Evolutionary conservation across 768 basidiomycete species (phyloP), one percentile per base, ranked within the genome.

Genomic region (Pluteus cervinus): DNA sequence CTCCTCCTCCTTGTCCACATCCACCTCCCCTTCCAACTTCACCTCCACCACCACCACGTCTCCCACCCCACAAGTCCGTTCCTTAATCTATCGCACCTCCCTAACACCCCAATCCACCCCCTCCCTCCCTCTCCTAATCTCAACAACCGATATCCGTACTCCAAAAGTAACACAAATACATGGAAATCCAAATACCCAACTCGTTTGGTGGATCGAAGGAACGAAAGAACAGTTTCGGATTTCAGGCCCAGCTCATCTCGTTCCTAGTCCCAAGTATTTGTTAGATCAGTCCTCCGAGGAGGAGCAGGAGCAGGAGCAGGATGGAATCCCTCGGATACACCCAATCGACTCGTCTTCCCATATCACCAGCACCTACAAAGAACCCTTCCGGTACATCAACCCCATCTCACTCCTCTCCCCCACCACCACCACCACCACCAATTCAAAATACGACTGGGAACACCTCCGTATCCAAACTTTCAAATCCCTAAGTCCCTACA

Each of bases 191-290:
- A 54, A 63, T 29, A 71, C 80, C 43, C 81, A 90, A 53, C 46
- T 81, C 29, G 74, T 68, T 8, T 90, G 83, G 79, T 92, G 86
- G 85, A 71, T 80, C 36, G 66, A 72, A 21, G 69, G 72, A 15
- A 69, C 75, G 0, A 56, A 69, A 36, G 79, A 86, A 52, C 89
- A 93, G 50, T 89, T 80, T 53, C 79, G 90, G 32, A 60, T 93
- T 50, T 43, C 63, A 1, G 87, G 80, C 1, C 56, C 55, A 10
- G 75, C 73, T 15, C 67, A 63, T 52, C 45, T 87, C 42, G 63
- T 87, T 15, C 75, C 83, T 1, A 48, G 65, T 1, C 70, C 74
- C 0, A 43, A 50, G 5, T 65, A 73, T 46, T 33, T 52, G 4
- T 49, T 67, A 10, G 54, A 62, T 14, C 51, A 46, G 4, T 29